Evolutionary conservation across 2,329 filamentous ascomycete genomes (phyloP), one percentile per base, ranked within the genome.

Genomic region (Dactylellina parvicollis): DNA sequence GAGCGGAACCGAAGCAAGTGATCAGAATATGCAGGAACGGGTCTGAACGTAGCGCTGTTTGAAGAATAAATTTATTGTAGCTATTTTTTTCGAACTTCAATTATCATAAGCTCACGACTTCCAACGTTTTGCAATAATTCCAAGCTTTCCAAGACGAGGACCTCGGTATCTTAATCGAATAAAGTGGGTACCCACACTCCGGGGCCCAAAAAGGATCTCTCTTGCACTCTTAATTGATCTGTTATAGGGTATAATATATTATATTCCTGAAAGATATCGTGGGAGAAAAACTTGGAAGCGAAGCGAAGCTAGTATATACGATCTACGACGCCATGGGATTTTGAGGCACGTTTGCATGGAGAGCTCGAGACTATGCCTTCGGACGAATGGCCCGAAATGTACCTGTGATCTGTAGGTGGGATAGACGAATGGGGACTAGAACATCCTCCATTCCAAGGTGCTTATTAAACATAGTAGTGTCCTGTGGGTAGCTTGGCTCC

Each of bases 1-100:
- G 67, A 72, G 59, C 67, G 67, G 67, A 64, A 65, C 49, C 56
- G 50, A 38, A 59, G n/a, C 67, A 52, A 50, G 36, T 64, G 46
- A 47, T 18, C 57, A 50, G 3, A 49, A 59, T 57, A 67, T 67
- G 62, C 62, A 67, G 62, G 62, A 67, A 67, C 62, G 62, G 62
- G 62, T 67, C 52, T 10, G 42, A 50, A 67, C 62, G 62, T 67
- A 67, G 44, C 62, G 62, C 62, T 52, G 36, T 64, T 54, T 54
- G 26, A n/a, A 64, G 47, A 64, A 57, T 24, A 50, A 18, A 40
- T 52, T 59, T 32, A 26, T 57, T n/a, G n/a, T 20, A 32, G 1
- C 14, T 16, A 34, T 12, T 52, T 4, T 30, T 46, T 50, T 26
- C 24, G 22, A 44, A 34, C 8, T 54, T 54, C 30, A 26, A 34